Evolutionary conservation across 179 eudicot species (phyloP).

Genomic region (Beta macrorhiza): DNA sequence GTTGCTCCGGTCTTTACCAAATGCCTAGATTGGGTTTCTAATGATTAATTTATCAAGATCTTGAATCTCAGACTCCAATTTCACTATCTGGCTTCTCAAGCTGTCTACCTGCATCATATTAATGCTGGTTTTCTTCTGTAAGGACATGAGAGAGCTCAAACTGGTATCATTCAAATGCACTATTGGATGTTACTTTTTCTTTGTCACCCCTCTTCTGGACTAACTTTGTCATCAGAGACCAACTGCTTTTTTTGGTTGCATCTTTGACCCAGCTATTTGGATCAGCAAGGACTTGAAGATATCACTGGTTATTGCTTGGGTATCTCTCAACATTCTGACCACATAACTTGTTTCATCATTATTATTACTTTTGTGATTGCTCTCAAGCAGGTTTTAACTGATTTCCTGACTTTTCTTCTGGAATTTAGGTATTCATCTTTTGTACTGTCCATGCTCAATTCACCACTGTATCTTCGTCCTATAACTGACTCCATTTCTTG

Average conservation of each 20-base stretch:
- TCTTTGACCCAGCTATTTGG: slow-evolving; percentile 19
- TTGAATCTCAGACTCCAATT: slow-evolving; percentile 31
- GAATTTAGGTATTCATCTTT: too few species aligned
- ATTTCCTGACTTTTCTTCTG: too few species aligned
- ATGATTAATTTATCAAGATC: slow-evolving; percentile 26
- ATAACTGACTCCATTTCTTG: too few species aligned
- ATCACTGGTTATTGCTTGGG: slow-evolving; percentile 28
- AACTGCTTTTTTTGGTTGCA: slow-evolving; percentile 27
- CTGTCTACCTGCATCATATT: slow-evolving; percentile 8
- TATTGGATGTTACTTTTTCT: too few species aligned
- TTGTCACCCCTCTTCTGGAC: neutral
- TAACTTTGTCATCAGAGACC: slow-evolving; percentile 35
- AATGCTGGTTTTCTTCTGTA: slow-evolving; percentile 20
- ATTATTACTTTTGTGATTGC: too few species aligned
- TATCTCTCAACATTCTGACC: slow-evolving; percentile 25
- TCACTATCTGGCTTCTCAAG: slow-evolving; percentile 21
- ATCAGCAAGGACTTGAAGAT: slow-evolving; percentile 26
- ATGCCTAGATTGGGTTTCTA: slow-evolving; percentile 33
- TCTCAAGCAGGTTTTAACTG: too few species aligned
- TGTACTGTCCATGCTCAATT: too few species aligned
- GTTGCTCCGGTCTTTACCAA: slow-evolving; percentile 39
- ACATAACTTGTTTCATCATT: too few species aligned
- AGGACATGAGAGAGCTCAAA: slow-evolving; percentile 13
- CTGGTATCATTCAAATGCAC: neutral
- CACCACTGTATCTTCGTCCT: too few species aligned